A percentile compares a stretch with the other conserved stretches of the same genome.
These are phyloP conservation scores for Gomphus sp. DNA, from an alignment of 1,284 basidiomycete species.

Conservation along the genomic window DNA sequence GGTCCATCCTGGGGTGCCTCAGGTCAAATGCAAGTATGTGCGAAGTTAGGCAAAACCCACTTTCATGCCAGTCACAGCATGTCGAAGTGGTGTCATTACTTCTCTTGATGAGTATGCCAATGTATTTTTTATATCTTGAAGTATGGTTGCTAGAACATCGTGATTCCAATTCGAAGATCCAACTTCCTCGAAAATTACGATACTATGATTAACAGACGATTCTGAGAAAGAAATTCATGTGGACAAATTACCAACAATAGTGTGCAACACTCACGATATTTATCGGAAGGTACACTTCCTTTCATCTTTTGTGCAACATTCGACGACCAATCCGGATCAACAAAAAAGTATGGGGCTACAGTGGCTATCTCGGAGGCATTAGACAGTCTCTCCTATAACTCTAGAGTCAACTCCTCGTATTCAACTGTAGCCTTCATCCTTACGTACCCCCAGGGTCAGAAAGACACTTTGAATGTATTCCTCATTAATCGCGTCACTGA, in stretches of 20 bases:
- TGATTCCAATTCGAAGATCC: slow-evolving; percentile 15
- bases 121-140: slow-evolving; percentile 31
- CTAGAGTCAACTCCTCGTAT: background rate
- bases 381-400: slow-evolving; percentile 53
- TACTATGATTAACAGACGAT: slow-evolving; percentile 12
- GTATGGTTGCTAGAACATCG: slow-evolving; percentile 33
- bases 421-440: background rate
- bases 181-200: slow-evolving; percentile 3
- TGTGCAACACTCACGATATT: slow-evolving; percentile 31
- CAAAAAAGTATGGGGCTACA: slow-evolving; percentile 69
- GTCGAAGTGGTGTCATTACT: slow-evolving; percentile 64
- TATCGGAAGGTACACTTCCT: slow-evolving; percentile 28
- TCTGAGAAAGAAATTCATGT: background rate
- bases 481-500: slow-evolving; percentile 38
- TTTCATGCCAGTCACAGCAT: slow-evolving; percentile 74
- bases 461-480: slow-evolving; percentile 54
- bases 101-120: slow-evolving; percentile 38
- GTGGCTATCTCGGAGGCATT: slow-evolving; percentile 60
- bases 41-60: slow-evolving; percentile 27
- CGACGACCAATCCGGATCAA: slow-evolving; percentile 49
- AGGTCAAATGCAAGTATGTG: background rate
- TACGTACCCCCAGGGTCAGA: slow-evolving; percentile 39
- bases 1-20: slow-evolving; percentile 33
- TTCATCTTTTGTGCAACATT: slow-evolving; percentile 50
- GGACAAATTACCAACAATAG: slow-evolving; percentile 9